A percentile compares a stretch with the other conserved stretches of the same genome.
phyloP scores from a whole-genome alignment of 352 stramenopile genomes.

The Phytopythium kandeliae region DNA sequence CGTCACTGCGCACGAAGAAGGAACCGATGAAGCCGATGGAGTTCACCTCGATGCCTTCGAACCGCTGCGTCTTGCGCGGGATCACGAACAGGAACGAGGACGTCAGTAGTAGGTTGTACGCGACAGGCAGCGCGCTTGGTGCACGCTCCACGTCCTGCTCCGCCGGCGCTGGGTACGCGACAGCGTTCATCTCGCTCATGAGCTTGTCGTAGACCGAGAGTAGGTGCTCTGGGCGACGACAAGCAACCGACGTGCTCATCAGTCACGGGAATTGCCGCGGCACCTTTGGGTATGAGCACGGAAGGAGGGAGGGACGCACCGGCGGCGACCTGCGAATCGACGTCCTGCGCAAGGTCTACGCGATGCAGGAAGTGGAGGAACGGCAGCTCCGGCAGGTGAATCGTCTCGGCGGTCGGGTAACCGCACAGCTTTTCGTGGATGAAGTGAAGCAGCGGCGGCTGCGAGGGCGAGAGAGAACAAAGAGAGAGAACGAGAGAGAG shows the following conservation, averaged over 20 bases:
- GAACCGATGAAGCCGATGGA: slow-evolving; percentile 81
- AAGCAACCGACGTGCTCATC: not conserved
- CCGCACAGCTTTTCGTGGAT: slow-evolving; percentile 43
- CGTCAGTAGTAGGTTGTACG: slow-evolving; percentile 81
- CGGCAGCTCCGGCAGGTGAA: slow-evolving; percentile 59
- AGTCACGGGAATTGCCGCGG: not conserved
- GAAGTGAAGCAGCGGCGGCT: slow-evolving; percentile 73
- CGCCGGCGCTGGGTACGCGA: slow-evolving; percentile 18
- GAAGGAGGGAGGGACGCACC: slow-evolving; percentile 11
- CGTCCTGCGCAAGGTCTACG: slow-evolving; percentile 27
- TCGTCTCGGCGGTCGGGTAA: slow-evolving; percentile 26
- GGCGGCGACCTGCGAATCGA: slow-evolving; percentile 36
- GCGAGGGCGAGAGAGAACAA: not conserved
- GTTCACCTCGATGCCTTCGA: slow-evolving; percentile 76
- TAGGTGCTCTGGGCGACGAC: slow-evolving; percentile 17
- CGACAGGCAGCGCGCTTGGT: slow-evolving; percentile 20
- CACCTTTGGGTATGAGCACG: not conserved
- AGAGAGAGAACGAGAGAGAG: no score
- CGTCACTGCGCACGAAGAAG: slow-evolving; percentile 63
- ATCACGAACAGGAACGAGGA: slow-evolving; percentile 66
- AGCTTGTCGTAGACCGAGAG: slow-evolving; percentile 42
- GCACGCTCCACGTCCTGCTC: slow-evolving; percentile 3
- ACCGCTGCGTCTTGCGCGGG: slow-evolving; percentile 42
- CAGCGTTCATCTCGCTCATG: slow-evolving; percentile 35
- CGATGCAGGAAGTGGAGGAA: slow-evolving; percentile 75